A percentile compares a stretch with the other conserved stretches of the same genome.
Conservation (phyloP, 805 yeast species). For the Yarrowia sp. region DNA sequence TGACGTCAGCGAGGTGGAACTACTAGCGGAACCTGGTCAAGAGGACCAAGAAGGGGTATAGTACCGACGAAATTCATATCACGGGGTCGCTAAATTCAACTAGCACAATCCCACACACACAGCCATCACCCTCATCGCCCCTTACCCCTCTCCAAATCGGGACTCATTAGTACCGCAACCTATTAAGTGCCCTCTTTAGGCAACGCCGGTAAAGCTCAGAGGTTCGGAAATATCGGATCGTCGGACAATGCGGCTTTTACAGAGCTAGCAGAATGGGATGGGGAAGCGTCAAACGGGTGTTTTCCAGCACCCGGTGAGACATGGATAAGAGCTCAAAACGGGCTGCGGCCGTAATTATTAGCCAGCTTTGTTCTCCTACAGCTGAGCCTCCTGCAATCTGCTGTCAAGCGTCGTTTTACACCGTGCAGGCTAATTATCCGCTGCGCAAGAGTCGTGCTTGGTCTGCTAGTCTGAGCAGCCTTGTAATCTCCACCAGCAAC, state of each 20-base stretch:
- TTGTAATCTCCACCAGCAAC: neutral
- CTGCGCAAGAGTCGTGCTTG: too few species aligned
- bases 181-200: slow-evolving; percentile 34
- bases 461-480: too few species aligned
- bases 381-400: neutral
- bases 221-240: slow-evolving; percentile 27
- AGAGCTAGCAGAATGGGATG: neutral
- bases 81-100: too few species aligned
- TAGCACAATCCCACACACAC: too few species aligned
- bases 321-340: too few species aligned
- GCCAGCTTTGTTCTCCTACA: neutral
- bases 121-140: neutral
- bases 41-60: too few species aligned
- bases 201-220: slow-evolving; percentile 19
- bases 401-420: neutral
- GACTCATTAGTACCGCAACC: slow-evolving; percentile 25
- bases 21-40: too few species aligned
- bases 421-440: too few species aligned
- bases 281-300: neutral
- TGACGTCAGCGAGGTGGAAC: neutral
- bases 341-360: too few species aligned
- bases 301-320: neutral
- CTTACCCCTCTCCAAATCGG: slow-evolving; percentile 9
- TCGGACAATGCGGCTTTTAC: slow-evolving; percentile 33
- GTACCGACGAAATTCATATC: too few species aligned